These are phyloP conservation scores for Fraxinus nigra DNA, from an alignment of 305 asterid species.

Conservation along the genomic window DNA sequence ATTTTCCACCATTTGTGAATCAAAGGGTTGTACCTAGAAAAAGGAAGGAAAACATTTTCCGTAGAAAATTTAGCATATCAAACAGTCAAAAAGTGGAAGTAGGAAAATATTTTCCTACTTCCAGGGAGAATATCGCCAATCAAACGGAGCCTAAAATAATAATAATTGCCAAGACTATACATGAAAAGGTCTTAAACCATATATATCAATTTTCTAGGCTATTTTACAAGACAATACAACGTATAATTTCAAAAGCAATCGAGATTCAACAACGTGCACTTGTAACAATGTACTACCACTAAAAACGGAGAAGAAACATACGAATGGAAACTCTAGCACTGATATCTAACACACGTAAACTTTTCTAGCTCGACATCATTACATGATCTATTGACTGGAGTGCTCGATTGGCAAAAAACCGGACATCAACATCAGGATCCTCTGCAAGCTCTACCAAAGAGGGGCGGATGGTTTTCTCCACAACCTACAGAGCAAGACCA, in stretches of 20 bases:
- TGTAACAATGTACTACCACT: not conserved
- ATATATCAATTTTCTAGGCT: not conserved
- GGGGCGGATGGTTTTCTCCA: slow-evolving; percentile 67
- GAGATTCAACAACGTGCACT: not conserved
- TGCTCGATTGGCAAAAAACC: slow-evolving; percentile 68
- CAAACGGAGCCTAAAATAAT: no score
- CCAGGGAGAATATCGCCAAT: no score
- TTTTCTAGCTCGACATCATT: slow-evolving; percentile 54
- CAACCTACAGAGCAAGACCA: slow-evolving; percentile 44
- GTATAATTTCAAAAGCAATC: not conserved
- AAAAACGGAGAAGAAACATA: not conserved
- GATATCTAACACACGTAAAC: not conserved
- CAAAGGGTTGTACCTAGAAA: no score
- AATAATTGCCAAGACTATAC: not conserved
- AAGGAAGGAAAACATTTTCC: no score
- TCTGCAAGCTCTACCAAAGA: slow-evolving; percentile 70
- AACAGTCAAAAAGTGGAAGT: no score
- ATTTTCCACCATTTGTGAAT: no score
- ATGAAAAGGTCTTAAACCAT: not conserved
- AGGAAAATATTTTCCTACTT: no score
- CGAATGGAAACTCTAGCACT: slow-evolving; percentile 1
- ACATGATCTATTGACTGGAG: slow-evolving; percentile 58
- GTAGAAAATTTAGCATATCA: no score
- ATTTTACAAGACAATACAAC: not conserved
- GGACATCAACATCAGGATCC: slow-evolving; percentile 86